Evolutionary conservation across 768 basidiomycete genomes (phyloP).

Genomic region (Tephrocybe sp.): DNA sequence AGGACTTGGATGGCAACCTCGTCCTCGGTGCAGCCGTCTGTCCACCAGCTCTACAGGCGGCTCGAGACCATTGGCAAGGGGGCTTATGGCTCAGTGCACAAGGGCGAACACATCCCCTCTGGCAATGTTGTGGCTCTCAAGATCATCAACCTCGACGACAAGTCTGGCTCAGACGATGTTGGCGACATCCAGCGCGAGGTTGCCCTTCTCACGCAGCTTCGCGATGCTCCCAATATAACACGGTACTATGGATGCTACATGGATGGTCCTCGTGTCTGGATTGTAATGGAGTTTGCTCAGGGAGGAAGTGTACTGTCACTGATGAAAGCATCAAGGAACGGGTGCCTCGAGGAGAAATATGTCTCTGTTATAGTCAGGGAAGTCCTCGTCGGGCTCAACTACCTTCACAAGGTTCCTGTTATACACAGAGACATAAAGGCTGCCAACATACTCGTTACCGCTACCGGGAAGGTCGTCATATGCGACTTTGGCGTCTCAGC

Average conservation of each 20-base stretch:
- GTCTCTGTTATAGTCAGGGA: conserved; percentile 87
- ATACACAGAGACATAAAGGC: conserved; percentile 99
- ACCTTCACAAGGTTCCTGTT: conserved; percentile 90
- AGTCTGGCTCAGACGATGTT: conserved; percentile 91
- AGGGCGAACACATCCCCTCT: conserved; percentile 79
- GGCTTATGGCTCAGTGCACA: conserved; percentile 94
- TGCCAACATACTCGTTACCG: conserved; percentile 91
- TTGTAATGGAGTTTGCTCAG: conserved; percentile 96
- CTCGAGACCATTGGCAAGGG: conserved; percentile 95
- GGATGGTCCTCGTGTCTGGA: conserved; percentile 96
- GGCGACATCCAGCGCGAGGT: conserved; percentile 97
- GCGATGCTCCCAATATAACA: conserved; percentile 89
- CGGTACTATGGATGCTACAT: conserved; percentile 97
- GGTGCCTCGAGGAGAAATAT: conserved; percentile 85
- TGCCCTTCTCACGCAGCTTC: conserved; percentile 83
- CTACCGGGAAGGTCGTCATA: conserved; percentile 88
- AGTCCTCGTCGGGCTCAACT: conserved; percentile 81
- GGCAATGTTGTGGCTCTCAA: conserved; percentile 95
- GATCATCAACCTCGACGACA: conserved; percentile 90
- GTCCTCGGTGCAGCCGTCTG: conserved; percentile 49
- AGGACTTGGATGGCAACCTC: conserved; percentile 18
- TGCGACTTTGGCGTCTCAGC: conserved; percentile 99
- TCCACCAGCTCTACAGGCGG: conserved; percentile 80
- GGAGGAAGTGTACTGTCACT: conserved; percentile 93
- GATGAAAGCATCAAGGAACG: conserved; percentile 82